Evolutionary conservation across 345 rosid species (phyloP).

Genomic region (Triadica sebifera): DNA sequence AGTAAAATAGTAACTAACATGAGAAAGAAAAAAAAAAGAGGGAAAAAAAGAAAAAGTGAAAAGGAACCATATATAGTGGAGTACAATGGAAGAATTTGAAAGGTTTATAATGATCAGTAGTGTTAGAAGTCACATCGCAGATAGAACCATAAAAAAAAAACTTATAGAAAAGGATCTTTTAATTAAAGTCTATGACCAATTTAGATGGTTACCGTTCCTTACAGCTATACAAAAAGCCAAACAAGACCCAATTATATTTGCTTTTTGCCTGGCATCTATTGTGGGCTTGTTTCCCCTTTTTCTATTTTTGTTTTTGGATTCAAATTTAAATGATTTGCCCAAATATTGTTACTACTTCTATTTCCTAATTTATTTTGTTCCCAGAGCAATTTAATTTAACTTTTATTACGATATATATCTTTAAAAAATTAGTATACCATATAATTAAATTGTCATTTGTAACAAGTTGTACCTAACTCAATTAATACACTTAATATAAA

Average conservation of each 20-base stretch:
- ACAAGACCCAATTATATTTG: neutral
- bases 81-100: neutral
- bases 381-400: no score
- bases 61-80: no score
- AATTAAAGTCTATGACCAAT: conserved; percentile 5
- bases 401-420: no score
- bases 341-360: no score
- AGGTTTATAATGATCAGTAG: conserved; percentile 22
- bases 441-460: no score
- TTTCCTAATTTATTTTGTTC: no score
- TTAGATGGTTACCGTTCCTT: conserved; percentile 28
- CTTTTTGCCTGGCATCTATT: conserved; percentile 7
- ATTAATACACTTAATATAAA: no score
- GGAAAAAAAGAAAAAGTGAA: neutral
- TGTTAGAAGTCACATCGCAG: conserved; percentile 6
- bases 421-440: no score
- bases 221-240: conserved; percentile 21
- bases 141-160: conserved; percentile 4
- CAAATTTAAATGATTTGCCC: no score
- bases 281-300: neutral
- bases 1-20: neutral
- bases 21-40: neutral
- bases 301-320: neutral
- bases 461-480: no score
- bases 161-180: conserved; percentile 8